These are phyloP conservation scores for Westerdykella sp. DNA, from an alignment of 2,329 filamentous ascomycete species.

Conservation along the genomic window DNA sequence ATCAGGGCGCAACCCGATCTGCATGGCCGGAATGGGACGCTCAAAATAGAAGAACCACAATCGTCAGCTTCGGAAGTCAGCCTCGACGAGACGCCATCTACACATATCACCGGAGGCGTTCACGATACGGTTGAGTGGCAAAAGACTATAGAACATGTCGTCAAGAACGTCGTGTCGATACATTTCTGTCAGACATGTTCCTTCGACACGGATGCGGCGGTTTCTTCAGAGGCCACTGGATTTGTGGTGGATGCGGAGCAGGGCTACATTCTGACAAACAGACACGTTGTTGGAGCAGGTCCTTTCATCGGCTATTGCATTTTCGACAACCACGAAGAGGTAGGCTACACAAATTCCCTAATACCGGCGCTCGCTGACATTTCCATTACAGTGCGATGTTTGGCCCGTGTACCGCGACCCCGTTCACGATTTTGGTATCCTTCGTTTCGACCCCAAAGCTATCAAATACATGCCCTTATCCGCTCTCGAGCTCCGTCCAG, in stretches of 20 bases:
- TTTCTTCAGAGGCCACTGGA: conserved; percentile 92
- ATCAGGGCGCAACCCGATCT: conserved; percentile 44
- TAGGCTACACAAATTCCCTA: conserved; percentile 23
- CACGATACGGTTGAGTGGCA: conserved; percentile 83
- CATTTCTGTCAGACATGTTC: conserved; percentile 97
- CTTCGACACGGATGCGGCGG: conserved; percentile 92
- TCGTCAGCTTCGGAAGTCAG: conserved; percentile 34
- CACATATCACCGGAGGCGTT: conserved; percentile 42
- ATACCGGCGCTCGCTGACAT: conserved; percentile 6
- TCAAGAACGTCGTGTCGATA: conserved; percentile 95
- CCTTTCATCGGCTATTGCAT: conserved; percentile 98
- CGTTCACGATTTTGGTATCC: conserved; percentile 95
- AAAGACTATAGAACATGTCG: conserved; percentile 86
- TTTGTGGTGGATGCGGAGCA: conserved; percentile 94
- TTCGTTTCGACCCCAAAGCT: conserved; percentile 89
- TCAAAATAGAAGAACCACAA: conserved; percentile 12
- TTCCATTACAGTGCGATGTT: conserved; percentile 67
- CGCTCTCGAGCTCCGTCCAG: conserved; percentile 73
- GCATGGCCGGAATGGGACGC: conserved; percentile 34
- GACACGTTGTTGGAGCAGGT: conserved; percentile 86
- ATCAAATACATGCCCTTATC: conserved; percentile 96
- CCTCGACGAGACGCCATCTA: conserved; percentile 37
- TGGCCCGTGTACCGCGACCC: conserved; percentile 96
- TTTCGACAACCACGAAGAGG: conserved; percentile 94
- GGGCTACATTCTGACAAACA: conserved; percentile 58